Conservation (phyloP, 2,329 filamentous ascomycete genomes). For the Colletotrichum sp. region DNA sequence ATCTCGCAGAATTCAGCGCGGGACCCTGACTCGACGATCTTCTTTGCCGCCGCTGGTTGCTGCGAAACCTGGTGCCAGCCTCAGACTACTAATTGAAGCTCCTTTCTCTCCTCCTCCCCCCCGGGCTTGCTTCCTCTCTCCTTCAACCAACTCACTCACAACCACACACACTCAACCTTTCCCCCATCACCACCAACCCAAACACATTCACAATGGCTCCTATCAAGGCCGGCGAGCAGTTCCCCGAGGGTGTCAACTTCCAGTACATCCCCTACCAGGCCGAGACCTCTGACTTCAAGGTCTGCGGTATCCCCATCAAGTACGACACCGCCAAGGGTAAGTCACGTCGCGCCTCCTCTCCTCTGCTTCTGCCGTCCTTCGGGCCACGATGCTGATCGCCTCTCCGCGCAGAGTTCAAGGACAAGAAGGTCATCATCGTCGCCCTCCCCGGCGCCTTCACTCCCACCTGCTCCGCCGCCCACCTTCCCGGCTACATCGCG, state of each 20-base stretch:
- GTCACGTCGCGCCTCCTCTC: constrained; percentile 16
- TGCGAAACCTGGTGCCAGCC: background rate
- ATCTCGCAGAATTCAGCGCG: constrained; percentile 18
- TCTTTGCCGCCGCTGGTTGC: background rate
- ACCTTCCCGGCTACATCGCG: constrained; percentile 81
- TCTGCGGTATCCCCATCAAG: constrained; percentile 78
- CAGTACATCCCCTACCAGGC: constrained; percentile 80
- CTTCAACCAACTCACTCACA: background rate
- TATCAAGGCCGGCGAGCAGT: constrained; percentile 81
- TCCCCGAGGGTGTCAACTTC: constrained; percentile 84
- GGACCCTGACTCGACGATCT: constrained; percentile 17
- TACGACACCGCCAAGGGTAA: constrained; percentile 80
- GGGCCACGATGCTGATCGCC: background rate
- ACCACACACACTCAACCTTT: background rate
- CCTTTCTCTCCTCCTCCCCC: background rate
- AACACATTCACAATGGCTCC: constrained; percentile 54
- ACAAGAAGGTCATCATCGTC: constrained; percentile 63
- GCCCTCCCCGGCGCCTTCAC: constrained; percentile 78
- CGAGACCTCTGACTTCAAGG: constrained; percentile 71
- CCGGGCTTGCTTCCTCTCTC: background rate
- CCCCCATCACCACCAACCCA: constrained; percentile 6
- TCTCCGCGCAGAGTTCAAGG: constrained; percentile 51
- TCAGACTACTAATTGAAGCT: constrained; percentile 12
- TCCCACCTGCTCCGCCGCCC: constrained; percentile 81
- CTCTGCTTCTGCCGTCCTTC: background rate